A percentile compares a stretch with the other conserved stretches of the same genome.
Evolutionary conservation across 352 stramenopile species (phyloP).

Genomic region (Phytophthora pistaciae): DNA sequence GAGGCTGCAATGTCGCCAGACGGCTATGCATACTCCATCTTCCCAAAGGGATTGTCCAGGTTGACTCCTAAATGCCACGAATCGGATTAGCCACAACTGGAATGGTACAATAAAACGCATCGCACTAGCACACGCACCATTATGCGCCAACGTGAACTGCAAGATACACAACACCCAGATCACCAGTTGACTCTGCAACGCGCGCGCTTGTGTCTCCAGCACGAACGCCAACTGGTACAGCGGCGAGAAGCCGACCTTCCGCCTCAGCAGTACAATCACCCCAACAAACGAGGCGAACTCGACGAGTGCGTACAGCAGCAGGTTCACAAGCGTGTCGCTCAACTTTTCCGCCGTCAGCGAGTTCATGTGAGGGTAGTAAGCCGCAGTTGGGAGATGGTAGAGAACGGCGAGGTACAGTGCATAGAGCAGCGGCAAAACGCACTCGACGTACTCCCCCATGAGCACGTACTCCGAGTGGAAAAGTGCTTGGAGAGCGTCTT

Average conservation of each 20-base stretch:
- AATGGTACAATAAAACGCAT: background rate
- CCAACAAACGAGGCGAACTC: constrained; percentile 32
- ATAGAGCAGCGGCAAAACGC: constrained; percentile 34
- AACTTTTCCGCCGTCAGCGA: background rate
- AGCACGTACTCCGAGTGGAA: constrained; percentile 39
- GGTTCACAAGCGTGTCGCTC: background rate
- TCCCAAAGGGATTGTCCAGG: too few species aligned
- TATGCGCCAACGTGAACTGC: constrained; percentile 23
- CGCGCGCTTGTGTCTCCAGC: constrained; percentile 33
- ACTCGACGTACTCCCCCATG: constrained; percentile 38
- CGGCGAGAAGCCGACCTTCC: constrained; percentile 27
- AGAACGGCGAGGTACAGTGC: constrained; percentile 24
- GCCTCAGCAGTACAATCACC: constrained; percentile 9
- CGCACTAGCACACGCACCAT: constrained; percentile 3
- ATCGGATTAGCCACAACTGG: too few species aligned
- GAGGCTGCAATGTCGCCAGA: too few species aligned
- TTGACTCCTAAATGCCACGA: too few species aligned
- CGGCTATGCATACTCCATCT: too few species aligned
- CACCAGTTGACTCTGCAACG: constrained; percentile 27
- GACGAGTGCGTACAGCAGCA: constrained; percentile 21
- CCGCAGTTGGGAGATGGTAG: constrained; percentile 27
- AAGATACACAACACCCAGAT: constrained; percentile 34
- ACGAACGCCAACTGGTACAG: constrained; percentile 46
- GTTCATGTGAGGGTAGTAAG: constrained; percentile 30
- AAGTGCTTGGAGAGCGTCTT: constrained; percentile 21